A percentile compares a stretch with the other conserved stretches of the same genome.
Evolutionary conservation across 208 protist genomes (phyloP).

Genomic region (Zelonia costaricensis): DNA sequence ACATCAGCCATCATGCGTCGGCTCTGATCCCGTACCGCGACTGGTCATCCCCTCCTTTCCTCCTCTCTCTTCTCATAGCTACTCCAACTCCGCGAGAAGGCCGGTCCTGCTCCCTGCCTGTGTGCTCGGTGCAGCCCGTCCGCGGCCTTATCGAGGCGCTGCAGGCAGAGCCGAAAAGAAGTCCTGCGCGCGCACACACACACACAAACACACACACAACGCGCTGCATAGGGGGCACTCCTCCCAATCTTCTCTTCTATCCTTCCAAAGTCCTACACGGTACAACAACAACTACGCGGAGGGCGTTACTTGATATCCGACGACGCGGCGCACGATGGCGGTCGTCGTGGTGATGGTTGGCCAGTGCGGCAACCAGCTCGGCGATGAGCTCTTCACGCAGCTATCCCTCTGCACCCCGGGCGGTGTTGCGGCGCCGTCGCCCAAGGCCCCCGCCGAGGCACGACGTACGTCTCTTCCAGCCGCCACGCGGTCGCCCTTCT

Average conservation of each 20-base stretch:
- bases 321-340: conserved; percentile 41
- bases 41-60: no score
- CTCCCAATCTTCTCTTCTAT: background rate
- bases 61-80: no score
- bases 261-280: no score
- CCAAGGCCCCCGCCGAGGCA: background rate
- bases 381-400: conserved; percentile 81
- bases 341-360: conserved; percentile 81
- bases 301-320: no score
- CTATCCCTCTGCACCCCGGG: conserved; percentile 34
- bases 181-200: background rate
- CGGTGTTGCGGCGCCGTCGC: background rate
- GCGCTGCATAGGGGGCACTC: background rate
- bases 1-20: no score
- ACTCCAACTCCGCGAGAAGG: no score
- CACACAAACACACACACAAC: background rate
- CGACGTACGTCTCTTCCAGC: background rate
- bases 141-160: no score
- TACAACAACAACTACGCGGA: no score
- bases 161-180: no score
- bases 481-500: conserved; percentile 37
- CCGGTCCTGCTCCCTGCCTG: no score
- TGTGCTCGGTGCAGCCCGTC: no score
- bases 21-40: no score
- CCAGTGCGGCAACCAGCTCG: conserved; percentile 90